Percentiles rank a stretch among this genome's conserved stretches.
phyloP scores from a whole-genome alignment of 192 early-diverging fungal species.

The Entomortierella chlamydospora region DNA sequence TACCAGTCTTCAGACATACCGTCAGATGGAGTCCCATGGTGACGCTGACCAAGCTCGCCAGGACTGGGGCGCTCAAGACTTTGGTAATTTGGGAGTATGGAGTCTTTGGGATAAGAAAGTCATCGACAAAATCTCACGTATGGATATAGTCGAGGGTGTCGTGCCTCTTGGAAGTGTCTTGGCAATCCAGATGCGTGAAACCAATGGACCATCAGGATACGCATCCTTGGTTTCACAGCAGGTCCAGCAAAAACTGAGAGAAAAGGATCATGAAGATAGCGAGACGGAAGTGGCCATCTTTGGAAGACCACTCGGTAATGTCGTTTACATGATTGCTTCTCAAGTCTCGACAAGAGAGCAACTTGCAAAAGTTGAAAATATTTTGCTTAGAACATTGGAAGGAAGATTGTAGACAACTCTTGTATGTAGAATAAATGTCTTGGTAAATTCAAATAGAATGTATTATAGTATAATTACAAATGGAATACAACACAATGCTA shows the following conservation, averaged over 20 bases:
- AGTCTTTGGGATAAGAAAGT: slow-evolving; percentile 66
- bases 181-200: slow-evolving; percentile 69
- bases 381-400: slow-evolving; percentile 52
- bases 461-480: too few species aligned
- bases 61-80: slow-evolving; percentile 51
- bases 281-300: slow-evolving; percentile 61
- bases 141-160: slow-evolving; percentile 71
- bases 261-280: slow-evolving; percentile 27
- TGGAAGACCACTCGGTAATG: slow-evolving; percentile 79
- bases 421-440: not conserved
- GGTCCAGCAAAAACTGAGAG: slow-evolving; percentile 35
- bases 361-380: slow-evolving; percentile 59
- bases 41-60: slow-evolving; percentile 38
- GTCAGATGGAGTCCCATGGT: slow-evolving; percentile 50
- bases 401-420: slow-evolving; percentile 3
- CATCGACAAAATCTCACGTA: slow-evolving; percentile 62
- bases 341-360: slow-evolving; percentile 59
- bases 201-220: slow-evolving; percentile 25
- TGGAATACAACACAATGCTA: not conserved
- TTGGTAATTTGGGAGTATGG: slow-evolving; percentile 52
- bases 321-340: slow-evolving; percentile 82
- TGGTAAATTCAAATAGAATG: not conserved
- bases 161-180: slow-evolving; percentile 76
- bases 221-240: slow-evolving; percentile 39
- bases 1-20: slow-evolving; percentile 64